Percentiles rank a stretch among this genome's conserved stretches.
phyloP scores from a whole-genome alignment of 2,329 filamentous ascomycete genomes.

The Zarea fungicola region DNA sequence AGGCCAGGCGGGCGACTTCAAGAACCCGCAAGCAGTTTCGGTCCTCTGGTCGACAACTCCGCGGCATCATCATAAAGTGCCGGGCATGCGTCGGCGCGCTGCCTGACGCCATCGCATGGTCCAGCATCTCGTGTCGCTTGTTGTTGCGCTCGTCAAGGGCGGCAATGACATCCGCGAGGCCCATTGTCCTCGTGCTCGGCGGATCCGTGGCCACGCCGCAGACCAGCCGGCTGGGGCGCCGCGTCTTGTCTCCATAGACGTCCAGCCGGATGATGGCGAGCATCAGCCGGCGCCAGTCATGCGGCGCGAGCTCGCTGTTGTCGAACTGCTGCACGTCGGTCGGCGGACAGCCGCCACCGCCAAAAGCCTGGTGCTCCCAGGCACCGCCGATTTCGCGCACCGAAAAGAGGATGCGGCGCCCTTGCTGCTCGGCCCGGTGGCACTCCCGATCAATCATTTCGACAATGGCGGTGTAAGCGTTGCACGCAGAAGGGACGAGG shows the following conservation, averaged over 20 bases:
- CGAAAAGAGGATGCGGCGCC: slow-evolving; percentile 38
- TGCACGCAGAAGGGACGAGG: slow-evolving; percentile 51
- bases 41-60: slow-evolving; percentile 27
- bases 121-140: slow-evolving; percentile 44
- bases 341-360: slow-evolving; percentile 22
- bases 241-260: slow-evolving; percentile 46
- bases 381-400: slow-evolving; percentile 44
- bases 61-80: slow-evolving; percentile 22
- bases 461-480: slow-evolving; percentile 52
- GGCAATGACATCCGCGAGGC: slow-evolving; percentile 49
- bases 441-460: slow-evolving; percentile 50
- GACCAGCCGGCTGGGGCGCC: slow-evolving; percentile 11
- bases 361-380: slow-evolving; percentile 33
- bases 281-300: slow-evolving; percentile 49
- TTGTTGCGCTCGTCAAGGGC: slow-evolving; percentile 47
- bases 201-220: not conserved
- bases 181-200: slow-evolving; percentile 28
- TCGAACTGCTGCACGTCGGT: slow-evolving; percentile 28
- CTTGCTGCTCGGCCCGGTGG: slow-evolving; percentile 36
- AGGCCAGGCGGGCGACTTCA: slow-evolving; percentile 47
- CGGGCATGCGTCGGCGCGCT: slow-evolving; percentile 18
- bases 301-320: slow-evolving; percentile 43
- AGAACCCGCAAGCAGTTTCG: slow-evolving; percentile 47
- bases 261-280: slow-evolving; percentile 51
- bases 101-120: slow-evolving; percentile 39